A percentile compares a stretch with the other conserved stretches of the same genome.
Evolutionary conservation across 345 rosid species (phyloP).

Genomic region (Citrus sp.): DNA sequence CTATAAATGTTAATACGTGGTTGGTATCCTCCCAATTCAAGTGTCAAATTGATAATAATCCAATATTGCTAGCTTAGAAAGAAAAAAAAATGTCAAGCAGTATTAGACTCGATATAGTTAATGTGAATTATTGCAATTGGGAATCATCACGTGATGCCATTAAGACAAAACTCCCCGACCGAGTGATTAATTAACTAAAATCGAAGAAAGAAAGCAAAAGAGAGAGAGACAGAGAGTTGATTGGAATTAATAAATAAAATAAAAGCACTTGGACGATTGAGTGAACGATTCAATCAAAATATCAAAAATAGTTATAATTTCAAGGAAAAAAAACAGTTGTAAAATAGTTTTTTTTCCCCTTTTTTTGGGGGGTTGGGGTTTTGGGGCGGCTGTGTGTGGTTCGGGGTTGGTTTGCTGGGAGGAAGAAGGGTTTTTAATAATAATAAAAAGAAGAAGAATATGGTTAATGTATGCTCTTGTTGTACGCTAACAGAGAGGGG

Average conservation of each 20-base stretch:
- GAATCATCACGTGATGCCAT: slow-evolving; percentile 94
- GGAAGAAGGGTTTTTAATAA: too few species aligned
- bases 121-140: slow-evolving; percentile 42
- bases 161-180: slow-evolving; percentile 70
- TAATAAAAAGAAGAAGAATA: too few species aligned
- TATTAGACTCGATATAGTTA: slow-evolving; percentile 7
- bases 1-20: not conserved
- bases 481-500: slow-evolving; percentile 67
- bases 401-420: too few species aligned
- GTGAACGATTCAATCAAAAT: slow-evolving; percentile 27
- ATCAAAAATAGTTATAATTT: not conserved
- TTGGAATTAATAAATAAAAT: not conserved
- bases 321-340: not conserved
- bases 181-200: slow-evolving; percentile 42
- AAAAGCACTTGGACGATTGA: slow-evolving; percentile 1
- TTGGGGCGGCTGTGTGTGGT: too few species aligned
- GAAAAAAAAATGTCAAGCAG: slow-evolving; percentile 26
- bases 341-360: not conserved
- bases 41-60: not conserved
- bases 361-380: not conserved
- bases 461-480: too few species aligned
- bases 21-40: not conserved
- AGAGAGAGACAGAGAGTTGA: not conserved
- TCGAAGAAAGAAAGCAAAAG: not conserved
- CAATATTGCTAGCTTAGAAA: not conserved